Base-by-base conservation (phyloP, 2,329 filamentous ascomycete genomes). In the Geosmithia putterillii region DNA sequence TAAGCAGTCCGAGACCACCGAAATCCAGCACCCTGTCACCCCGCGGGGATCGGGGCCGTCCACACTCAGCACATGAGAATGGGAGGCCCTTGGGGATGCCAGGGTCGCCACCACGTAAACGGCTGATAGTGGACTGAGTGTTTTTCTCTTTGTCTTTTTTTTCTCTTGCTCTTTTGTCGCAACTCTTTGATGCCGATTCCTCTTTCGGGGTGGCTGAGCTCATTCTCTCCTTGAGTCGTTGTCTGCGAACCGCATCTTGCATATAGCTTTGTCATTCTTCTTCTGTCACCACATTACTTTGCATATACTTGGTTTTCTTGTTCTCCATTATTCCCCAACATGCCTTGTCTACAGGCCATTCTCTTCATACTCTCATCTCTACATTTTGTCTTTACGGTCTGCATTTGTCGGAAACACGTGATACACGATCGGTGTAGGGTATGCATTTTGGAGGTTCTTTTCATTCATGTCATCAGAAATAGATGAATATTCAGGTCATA, bases 1-100 rank as follows among this genome's bases (percentile, higher is more conserved):
- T 41, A 12, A 36, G 19, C 22, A 44, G 43, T 32, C 43, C 43
- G 18, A 38, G 28, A n/a, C 20, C 17, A 6, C 37, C 18, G n/a
- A 21, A 32, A 14, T 32, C 37, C 7, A 19, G 37, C 15, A 39
- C 37, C 18, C 12, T 20, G 12, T 39, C 37, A 9, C 37, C 37
- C 18, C 37, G 37, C 12, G 37, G 37, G 20, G 37, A 40, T 15
- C 17, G 36, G 22, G 15, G n/a, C 5, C 19, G 37, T 15, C 37
- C 37, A 38, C n/a, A 18, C 18, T 38, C 35, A 38, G n/a, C 35
- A 37, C n/a, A 37, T 6, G n/a, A 37, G 35, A 37, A 37, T 37
- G 35, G 19, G 15, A 37, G 10, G 10, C 28, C 10, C 5, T 12
- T 12, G 10, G 28, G 28, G 28, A 9, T 12, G 10, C 28, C 28